Evolutionary conservation across 306 rosid species (phyloP).

Genomic region (Glycine latifolia): DNA sequence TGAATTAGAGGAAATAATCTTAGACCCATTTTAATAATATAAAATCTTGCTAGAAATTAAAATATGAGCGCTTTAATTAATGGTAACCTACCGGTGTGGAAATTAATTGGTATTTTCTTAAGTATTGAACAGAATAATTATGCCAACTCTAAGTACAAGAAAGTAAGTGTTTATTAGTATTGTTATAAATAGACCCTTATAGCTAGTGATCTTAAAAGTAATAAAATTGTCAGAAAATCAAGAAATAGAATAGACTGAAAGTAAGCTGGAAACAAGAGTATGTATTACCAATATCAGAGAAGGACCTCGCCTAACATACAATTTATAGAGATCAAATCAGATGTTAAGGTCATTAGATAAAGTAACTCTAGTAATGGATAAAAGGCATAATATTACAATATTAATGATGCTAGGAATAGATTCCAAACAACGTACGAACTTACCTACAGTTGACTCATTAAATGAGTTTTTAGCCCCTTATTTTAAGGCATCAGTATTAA

Average conservation of each 20-base stretch:
- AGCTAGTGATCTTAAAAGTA: slow-evolving; percentile 7
- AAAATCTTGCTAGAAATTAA: not conserved
- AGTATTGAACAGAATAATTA: not conserved
- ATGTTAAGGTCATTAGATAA: not conserved
- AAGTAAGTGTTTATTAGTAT: not conserved
- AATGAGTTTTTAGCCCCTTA: not conserved
- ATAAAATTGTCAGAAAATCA: not conserved
- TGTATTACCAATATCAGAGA: slow-evolving; percentile 25
- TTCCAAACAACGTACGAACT: not conserved
- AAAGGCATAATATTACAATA: not conserved
- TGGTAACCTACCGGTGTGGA: not conserved
- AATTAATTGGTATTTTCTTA: not conserved
- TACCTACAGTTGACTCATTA: not conserved
- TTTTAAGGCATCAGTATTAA: not conserved
- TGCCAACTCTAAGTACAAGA: not conserved
- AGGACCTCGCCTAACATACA: not conserved
- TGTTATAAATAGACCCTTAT: not conserved
- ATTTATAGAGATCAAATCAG: too few relatives aligned
- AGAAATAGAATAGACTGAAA: slow-evolving; percentile 7
- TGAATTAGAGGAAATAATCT: too few relatives aligned
- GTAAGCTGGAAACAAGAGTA: slow-evolving; percentile 17
- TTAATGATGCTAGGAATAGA: not conserved
- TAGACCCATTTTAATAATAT: too few relatives aligned
- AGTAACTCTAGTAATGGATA: not conserved
- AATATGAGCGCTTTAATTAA: not conserved